Base-by-base conservation (phyloP, 805 yeast species). In the Tetrapisispora arboricola region DNA sequence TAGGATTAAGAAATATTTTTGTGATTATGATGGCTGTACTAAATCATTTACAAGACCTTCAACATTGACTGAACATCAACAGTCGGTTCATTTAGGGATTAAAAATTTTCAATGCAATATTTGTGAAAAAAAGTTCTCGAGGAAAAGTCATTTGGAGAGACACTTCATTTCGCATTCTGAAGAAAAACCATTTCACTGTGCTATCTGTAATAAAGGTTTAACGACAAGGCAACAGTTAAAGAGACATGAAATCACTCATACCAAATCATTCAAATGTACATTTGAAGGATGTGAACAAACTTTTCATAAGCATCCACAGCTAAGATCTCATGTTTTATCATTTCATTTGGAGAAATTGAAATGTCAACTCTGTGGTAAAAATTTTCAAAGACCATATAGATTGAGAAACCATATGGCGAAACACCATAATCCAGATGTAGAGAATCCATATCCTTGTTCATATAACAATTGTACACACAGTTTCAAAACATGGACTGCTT, bases 1-100 rank as follows among this genome's bases (percentile, higher is more conserved):
- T 5, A 38, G 41, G 12, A 71, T 74, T 0, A 86, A 84, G 53
- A 67, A 60, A 19, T 80, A 81, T 54, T 53, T 58, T 11, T 90
- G 97, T 58, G 72, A 70, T 16, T 72, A 67, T 44, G 72, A 67
- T 6, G 80, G 73, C 3, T 92, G 97, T 54, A 72, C 63, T 24
- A 90, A 86, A 58, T 72, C 83, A 1, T 90, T 86, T 53, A 66
- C 82, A 6, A 70, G 90, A 37, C 96, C 96, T 0, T 79, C 94
- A 1, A 67, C 86, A 10, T 65, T 92, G 38, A 84, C 80, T 27
- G 95, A 85, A 52, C 98, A 92, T 54, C 69, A 72, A 45, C 67
- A 90, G 30, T 61, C 83, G 8, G 52, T 50, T 0, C 98, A 92
- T 53, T 72, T 83, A 2, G 83, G 84, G 44, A 77, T 80, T 31